A percentile compares a stretch with the other conserved stretches of the same genome.
These are phyloP conservation scores for Picea mariana DNA, from an alignment of 83 land plant genomes.

Conservation along the genomic window DNA sequence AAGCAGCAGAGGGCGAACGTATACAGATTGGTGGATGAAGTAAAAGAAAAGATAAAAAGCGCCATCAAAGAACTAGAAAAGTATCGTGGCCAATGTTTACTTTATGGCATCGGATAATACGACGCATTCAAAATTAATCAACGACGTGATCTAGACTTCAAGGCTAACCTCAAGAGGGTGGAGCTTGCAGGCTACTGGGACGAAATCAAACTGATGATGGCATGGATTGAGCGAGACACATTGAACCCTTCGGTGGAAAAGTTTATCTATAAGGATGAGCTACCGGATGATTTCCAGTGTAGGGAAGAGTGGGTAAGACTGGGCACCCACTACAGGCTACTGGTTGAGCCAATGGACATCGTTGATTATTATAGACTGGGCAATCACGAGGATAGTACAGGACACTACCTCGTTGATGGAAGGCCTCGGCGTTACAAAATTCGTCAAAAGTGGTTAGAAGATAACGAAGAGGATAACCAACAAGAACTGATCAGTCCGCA, in stretches of 20 bases:
- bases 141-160: slow-evolving; percentile 4
- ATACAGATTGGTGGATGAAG: not conserved
- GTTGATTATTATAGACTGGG: slow-evolving; percentile 53
- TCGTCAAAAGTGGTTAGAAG: not conserved
- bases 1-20: slow-evolving; percentile 30
- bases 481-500: not conserved
- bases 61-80: too few relatives aligned
- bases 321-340: slow-evolving; percentile 29
- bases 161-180: slow-evolving; percentile 30
- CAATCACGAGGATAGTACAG: slow-evolving; percentile 52
- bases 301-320: slow-evolving; percentile 38
- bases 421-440: too few relatives aligned
- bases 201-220: slow-evolving; percentile 30
- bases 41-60: slow-evolving; percentile 24
- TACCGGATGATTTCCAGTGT: not conserved
- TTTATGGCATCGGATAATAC: slow-evolving; percentile 40
- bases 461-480: not conserved
- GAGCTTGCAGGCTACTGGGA: slow-evolving; percentile 60
- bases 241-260: not conserved
- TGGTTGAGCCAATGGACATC: too few relatives aligned
- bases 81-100: slow-evolving; percentile 15
- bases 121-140: slow-evolving; percentile 42
- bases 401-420: slow-evolving; percentile 19
- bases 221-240: too few relatives aligned
- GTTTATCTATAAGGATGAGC: slow-evolving; percentile 22